Conservation (phyloP, 2,329 filamentous ascomycete genomes). For the Periconia sp. region DNA sequence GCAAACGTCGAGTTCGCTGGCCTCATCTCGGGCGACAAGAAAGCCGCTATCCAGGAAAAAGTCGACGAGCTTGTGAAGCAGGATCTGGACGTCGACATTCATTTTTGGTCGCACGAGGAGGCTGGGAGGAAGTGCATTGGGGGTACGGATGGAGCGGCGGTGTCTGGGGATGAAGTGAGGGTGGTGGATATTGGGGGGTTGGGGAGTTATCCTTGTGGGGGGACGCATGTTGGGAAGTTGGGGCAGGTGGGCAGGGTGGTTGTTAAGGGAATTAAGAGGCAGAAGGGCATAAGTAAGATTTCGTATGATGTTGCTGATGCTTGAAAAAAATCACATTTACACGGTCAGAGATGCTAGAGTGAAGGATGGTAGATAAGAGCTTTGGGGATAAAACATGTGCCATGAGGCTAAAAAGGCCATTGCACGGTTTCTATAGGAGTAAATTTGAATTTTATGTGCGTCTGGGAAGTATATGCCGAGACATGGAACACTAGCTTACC, state of each 20-base stretch:
- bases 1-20: constrained; percentile 72
- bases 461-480: too few relatives aligned
- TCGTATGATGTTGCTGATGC: constrained; percentile 47
- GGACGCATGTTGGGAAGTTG: constrained; percentile 72
- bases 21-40: constrained; percentile 63
- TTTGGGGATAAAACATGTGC: too few relatives aligned
- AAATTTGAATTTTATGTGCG: too few relatives aligned
- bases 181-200: constrained; percentile 73
- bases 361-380: not conserved
- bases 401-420: too few relatives aligned
- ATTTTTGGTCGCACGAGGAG: constrained; percentile 71
- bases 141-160: constrained; percentile 56
- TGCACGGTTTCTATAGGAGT: too few relatives aligned
- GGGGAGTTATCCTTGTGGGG: constrained; percentile 76
- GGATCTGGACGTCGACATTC: constrained; percentile 53
- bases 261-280: constrained; percentile 71
- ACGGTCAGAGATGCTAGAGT: not conserved
- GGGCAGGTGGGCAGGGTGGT: constrained; percentile 64
- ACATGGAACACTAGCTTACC: too few relatives aligned
- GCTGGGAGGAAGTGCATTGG: constrained; percentile 54
- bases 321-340: too few relatives aligned
- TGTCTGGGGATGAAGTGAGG: constrained; percentile 51
- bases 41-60: constrained; percentile 61
- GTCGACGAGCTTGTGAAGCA: constrained; percentile 64
- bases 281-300: constrained; percentile 68